These are phyloP conservation scores for Infundibulicybe gibba DNA, from an alignment of 768 basidiomycete genomes.

Conservation along the genomic window DNA sequence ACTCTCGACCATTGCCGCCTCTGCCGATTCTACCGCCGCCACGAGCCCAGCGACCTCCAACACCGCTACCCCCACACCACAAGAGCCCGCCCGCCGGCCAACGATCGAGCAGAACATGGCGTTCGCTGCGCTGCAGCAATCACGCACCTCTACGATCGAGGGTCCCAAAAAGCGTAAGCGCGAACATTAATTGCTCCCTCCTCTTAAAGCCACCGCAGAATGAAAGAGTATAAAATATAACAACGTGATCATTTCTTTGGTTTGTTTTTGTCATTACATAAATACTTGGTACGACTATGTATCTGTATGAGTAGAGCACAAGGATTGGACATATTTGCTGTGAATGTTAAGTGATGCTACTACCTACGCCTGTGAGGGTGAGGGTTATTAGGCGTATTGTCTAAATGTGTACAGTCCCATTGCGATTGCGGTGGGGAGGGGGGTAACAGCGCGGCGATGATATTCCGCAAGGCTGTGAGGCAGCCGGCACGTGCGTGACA, in stretches of 20 bases:
- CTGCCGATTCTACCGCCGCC: slow-evolving; percentile 16
- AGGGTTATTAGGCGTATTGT: slow-evolving; percentile 6
- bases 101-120: slow-evolving; percentile 86
- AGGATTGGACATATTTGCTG: slow-evolving; percentile 15
- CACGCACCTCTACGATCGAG: slow-evolving; percentile 25
- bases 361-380: slow-evolving; percentile 11
- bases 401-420: slow-evolving; percentile 6
- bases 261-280: slow-evolving; percentile 7
- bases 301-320: slow-evolving; percentile 14
- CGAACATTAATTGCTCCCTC: no score
- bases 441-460: slow-evolving; percentile 12
- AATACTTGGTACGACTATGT: slow-evolving; percentile 15
- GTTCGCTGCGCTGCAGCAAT: slow-evolving; percentile 64
- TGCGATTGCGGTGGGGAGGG: slow-evolving; percentile 1
- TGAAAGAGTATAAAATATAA: no score
- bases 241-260: no score
- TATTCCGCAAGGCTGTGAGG: slow-evolving; percentile 2
- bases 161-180: slow-evolving; percentile 6
- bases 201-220: no score
- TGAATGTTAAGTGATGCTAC: slow-evolving; percentile 10
- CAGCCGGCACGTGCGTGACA: slow-evolving; percentile 21
- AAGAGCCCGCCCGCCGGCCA: slow-evolving; percentile 48
- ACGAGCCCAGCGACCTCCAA: slow-evolving; percentile 21
- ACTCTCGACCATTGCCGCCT: slow-evolving; percentile 28
- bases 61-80: slow-evolving; percentile 27